Conservation (phyloP, 805 yeast species). For the Starmerella roubikii region DNA sequence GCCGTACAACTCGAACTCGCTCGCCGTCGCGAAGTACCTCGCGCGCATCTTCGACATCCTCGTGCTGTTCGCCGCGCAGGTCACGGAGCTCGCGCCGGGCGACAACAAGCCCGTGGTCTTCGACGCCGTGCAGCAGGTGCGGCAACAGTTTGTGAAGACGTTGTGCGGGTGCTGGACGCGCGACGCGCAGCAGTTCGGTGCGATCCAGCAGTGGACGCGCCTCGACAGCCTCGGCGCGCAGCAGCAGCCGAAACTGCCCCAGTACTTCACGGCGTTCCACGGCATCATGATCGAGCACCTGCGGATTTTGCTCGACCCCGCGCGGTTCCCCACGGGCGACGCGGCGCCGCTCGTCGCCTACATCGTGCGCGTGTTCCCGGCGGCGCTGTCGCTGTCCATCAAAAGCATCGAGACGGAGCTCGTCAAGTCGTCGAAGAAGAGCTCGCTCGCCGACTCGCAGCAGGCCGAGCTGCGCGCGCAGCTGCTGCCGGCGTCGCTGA, state of each 20-base stretch:
- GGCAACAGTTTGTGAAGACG: slow-evolving; percentile 35
- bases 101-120: slow-evolving; percentile 3
- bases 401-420: slow-evolving; percentile 14
- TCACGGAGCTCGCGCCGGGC: slow-evolving; percentile 20
- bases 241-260: slow-evolving; percentile 23
- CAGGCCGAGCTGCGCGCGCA: slow-evolving; percentile 11
- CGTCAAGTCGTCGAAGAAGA: slow-evolving; percentile 15
- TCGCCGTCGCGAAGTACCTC: slow-evolving; percentile 42
- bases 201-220: slow-evolving; percentile 29
- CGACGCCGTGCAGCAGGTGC: slow-evolving; percentile 19
- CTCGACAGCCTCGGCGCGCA: not conserved
- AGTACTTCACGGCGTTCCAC: slow-evolving; percentile 30
- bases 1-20: slow-evolving; percentile 52
- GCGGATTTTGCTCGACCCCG: slow-evolving; percentile 10
- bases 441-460: slow-evolving; percentile 15
- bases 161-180: slow-evolving; percentile 39
- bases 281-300: slow-evolving; percentile 14
- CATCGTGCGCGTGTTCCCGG: slow-evolving; percentile 9
- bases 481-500: slow-evolving; percentile 32
- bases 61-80: slow-evolving; percentile 30
- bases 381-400: slow-evolving; percentile 12
- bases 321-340: slow-evolving; percentile 7
- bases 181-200: slow-evolving; percentile 31
- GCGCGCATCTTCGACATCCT: slow-evolving; percentile 36
- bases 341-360: slow-evolving; percentile 4